Conservation (phyloP, 305 asterid species). For the Fraxinus floribunda region DNA sequence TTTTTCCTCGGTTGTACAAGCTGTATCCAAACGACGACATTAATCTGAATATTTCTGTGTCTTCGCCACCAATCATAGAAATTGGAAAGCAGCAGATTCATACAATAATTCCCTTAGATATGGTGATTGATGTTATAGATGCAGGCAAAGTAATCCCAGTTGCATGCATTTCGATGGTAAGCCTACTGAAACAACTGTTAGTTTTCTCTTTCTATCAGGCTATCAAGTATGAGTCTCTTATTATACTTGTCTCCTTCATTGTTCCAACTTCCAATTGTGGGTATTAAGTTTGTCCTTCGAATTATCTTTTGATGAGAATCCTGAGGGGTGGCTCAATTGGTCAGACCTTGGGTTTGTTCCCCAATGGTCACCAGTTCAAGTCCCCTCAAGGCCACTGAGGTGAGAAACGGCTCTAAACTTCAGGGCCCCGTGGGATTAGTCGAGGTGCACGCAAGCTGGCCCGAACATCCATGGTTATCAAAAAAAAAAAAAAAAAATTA, state of each 20-base stretch:
- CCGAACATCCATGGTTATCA: too few species aligned
- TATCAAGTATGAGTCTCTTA: background rate
- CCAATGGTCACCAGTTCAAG: too few species aligned
- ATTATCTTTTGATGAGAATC: background rate
- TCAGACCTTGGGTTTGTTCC: too few species aligned
- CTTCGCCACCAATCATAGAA: slow-evolving; percentile 57
- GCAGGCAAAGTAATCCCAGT: slow-evolving; percentile 61
- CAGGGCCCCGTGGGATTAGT: too few species aligned
- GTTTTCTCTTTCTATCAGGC: background rate
- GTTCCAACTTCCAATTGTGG: background rate
- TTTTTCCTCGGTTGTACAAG: slow-evolving; percentile 82
- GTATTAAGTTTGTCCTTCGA: background rate
- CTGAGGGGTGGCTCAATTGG: too few species aligned
- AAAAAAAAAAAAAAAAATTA: background rate
- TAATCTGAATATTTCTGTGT: slow-evolving; percentile 65
- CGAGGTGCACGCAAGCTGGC: too few species aligned
- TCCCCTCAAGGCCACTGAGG: too few species aligned
- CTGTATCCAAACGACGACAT: slow-evolving; percentile 70
- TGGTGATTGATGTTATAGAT: slow-evolving; percentile 65
- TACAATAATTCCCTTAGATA: slow-evolving; percentile 50
- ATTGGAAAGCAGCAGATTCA: slow-evolving; percentile 48
- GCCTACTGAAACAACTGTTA: slow-evolving; percentile 23
- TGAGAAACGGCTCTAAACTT: too few species aligned
- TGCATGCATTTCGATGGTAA: slow-evolving; percentile 74
- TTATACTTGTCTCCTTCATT: background rate